Conservation (phyloP, 139 green algal species). For the Coccomyxa sp. region DNA sequence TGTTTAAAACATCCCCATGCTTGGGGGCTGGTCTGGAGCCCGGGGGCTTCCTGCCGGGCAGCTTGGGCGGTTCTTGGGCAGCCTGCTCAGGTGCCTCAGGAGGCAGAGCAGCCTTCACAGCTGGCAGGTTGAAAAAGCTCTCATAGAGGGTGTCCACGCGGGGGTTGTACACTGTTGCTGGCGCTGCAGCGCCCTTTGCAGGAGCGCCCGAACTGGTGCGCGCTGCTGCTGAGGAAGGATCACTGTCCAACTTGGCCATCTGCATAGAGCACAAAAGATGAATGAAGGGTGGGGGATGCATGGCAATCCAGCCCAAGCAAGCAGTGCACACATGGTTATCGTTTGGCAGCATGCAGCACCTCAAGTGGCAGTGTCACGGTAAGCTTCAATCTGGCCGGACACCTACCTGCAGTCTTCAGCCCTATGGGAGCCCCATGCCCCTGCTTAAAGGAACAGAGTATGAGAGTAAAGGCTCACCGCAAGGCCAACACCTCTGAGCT, state of each 20-base stretch:
- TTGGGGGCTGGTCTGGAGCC: neutral
- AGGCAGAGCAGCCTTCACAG: neutral
- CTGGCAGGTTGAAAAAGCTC: neutral
- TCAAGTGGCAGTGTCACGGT: neutral
- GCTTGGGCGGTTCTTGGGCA: neutral
- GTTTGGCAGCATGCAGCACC: neutral
- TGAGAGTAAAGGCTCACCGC: slow-evolving; percentile 21
- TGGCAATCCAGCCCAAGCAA: no score
- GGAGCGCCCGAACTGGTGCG: slow-evolving; percentile 16
- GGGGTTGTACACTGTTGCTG: slow-evolving; percentile 18
- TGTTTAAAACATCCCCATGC: neutral
- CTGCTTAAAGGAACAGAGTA: neutral
- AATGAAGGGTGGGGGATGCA: no score
- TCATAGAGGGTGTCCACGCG: neutral
- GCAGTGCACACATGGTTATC: neutral
- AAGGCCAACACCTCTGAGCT: slow-evolving; percentile 82
- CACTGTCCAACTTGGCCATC: slow-evolving; percentile 41
- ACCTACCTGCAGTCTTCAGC: no score
- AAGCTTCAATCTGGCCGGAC: no score
- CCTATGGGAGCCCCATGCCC: no score
- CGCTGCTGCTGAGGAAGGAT: slow-evolving; percentile 24
- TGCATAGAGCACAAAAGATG: slow-evolving; percentile 16
- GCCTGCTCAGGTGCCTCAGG: neutral
- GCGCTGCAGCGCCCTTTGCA: slow-evolving; percentile 29
- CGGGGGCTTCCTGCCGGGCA: neutral